Evolutionary conservation across 495 filamentous ascomycete species (phyloP), one percentile per base, ranked within the genome.

Genomic region (Durotheca rogersii): DNA sequence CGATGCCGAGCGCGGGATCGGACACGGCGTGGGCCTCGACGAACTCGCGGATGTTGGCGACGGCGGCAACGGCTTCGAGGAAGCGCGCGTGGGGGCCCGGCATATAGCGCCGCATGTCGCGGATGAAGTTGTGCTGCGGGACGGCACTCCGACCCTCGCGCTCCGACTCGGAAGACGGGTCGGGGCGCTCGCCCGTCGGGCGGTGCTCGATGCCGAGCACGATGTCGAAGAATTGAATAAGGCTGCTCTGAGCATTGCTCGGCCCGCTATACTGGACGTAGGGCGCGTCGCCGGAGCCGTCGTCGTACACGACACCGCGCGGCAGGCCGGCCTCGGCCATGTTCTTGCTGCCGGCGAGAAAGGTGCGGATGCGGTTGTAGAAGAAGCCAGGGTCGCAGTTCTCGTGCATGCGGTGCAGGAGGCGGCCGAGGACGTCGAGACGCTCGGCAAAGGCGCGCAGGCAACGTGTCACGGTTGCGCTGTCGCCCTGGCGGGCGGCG

Each of bases 81-180:
- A 98, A 98, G 12, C 86, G 85, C 1, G 89, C 85, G 61, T 98
- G 93, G 0, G 88, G 80, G 1, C 90, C 90, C 3, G 93, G 93
- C 93, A 98, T 98, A 72, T 98, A 98, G 2, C 74, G 79, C 39
- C 90, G 88, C 93, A 98, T 98, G 46, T 96, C 93, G 58, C 86
- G 82, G 64, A 97, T 89, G 76, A 98, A 98, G 56, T 89, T 90
- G 71, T 96, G 82, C 17, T 81, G 80, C 10, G 85, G 78, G 6
- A 78, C 76, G 10, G 79, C 72, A 4, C 77, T 70, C 7, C 73
- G 72, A 3, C 78, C 79, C 31, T 81, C 76, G 10, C 73, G 66
- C 29, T 76, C 72, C 25, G 67, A 67, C 20, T 76, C 75, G 0
- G 73, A 67, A n/a, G 61, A 25, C n/a, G 61, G 57, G 39, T 71